Base-by-base conservation (phyloP, 176 grass and related monocot species). In the Lolium rigidum region DNA sequence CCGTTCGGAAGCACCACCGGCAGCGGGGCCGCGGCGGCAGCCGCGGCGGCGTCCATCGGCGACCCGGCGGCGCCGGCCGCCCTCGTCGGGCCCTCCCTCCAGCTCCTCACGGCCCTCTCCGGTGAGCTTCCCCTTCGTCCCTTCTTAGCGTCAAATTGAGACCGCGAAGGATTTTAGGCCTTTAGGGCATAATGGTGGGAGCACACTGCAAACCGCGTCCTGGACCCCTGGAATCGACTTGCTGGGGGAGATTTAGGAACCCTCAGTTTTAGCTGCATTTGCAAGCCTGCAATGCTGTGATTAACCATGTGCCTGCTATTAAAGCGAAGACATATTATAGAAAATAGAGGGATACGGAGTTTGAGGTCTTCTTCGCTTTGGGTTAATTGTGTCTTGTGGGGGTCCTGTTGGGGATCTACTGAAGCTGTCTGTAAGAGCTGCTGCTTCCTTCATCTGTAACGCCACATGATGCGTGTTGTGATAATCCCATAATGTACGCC, bases 21-120 rank as follows among this genome's bases (percentile, higher is more conserved):
- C 1, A 62, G 83, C 13, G 86, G 92, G 4, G 79, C 92, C 10
- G 89, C 76, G 9, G 85, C 82, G 10, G 71, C 73, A 2, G 84
- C 81, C 1, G 78, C 83, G 4, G 83, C 82, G 49, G 72, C 79
- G 10, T 80, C 89, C 2, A 55, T 83, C 31, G 92, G 86, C 77
- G 97, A 96, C 15, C 59, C 82, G 14, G 90, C 57, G 51, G 93
- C 88, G 67, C 86, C 94, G 12, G 88, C 85, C 16, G 83, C 90
- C 51, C 82, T 95, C n/a, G 79, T 98, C 39, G 97, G 97, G 0
- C 97, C 97, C 15, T 95, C 94, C 35, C 90, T 98, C 82, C 97
- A 98, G 70, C 76, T 94, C 22, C 88, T 93, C 37, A 81, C 88
- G 4, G 89, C 92, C 15, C 79, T 98, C 66, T 82, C 81, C 10